These are phyloP conservation scores for Pseudopithomyces chartarum DNA, from an alignment of 2,329 filamentous ascomycete species.

Conservation along the genomic window DNA sequence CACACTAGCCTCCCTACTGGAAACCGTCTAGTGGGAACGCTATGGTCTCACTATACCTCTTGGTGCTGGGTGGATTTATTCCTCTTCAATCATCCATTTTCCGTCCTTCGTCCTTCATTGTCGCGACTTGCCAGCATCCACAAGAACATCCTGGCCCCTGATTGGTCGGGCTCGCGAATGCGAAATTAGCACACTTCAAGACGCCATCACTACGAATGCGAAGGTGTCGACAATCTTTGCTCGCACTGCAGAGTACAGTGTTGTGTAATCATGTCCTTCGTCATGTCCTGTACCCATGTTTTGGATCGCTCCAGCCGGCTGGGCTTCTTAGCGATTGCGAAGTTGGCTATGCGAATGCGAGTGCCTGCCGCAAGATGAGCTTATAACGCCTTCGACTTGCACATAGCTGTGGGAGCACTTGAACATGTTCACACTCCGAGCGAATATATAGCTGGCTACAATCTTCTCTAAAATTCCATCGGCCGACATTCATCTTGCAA, in stretches of 20 bases:
- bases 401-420: neutral
- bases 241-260: no score
- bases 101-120: no score
- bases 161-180: conserved; percentile 19
- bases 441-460: conserved; percentile 3
- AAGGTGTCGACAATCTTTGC: conserved; percentile 1
- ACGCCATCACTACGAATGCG: conserved; percentile 5
- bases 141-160: conserved; percentile 9
- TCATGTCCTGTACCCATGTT: no score
- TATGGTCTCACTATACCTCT: conserved; percentile 3
- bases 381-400: neutral
- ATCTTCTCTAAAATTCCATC: no score
- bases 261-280: neutral
- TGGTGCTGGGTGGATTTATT: no score
- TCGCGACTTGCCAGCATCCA: conserved; percentile 1
- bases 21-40: conserved; percentile 8
- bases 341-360: conserved; percentile 12
- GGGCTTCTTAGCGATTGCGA: conserved; percentile 16
- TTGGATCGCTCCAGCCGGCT: no score
- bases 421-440: no score
- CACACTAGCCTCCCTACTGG: conserved; percentile 19
- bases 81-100: no score
- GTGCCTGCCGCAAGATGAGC: neutral
- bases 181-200: conserved; percentile 19
- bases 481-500: no score